These are phyloP conservation scores for Steccherinum ochraceum DNA, from an alignment of 768 basidiomycete genomes.

Conservation along the genomic window DNA sequence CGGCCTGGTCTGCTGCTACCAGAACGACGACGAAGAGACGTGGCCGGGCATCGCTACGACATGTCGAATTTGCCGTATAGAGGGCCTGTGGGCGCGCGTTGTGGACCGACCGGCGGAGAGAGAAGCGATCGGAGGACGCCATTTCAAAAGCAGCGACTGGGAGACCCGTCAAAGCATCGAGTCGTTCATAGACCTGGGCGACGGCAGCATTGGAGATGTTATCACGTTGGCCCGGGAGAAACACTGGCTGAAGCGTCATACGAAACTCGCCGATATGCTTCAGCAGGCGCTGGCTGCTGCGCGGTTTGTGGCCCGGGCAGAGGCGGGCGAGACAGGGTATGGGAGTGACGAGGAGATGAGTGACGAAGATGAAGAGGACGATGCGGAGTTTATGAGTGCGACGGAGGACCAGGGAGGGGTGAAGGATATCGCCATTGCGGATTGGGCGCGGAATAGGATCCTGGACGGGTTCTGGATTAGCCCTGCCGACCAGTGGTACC, in stretches of 20 bases:
- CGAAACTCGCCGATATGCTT: constrained; percentile 61
- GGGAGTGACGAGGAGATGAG: constrained; percentile 27
- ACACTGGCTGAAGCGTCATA: constrained; percentile 59
- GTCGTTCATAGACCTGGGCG: constrained; percentile 67
- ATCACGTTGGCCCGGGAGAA: constrained; percentile 60
- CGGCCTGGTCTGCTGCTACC: constrained; percentile 40
- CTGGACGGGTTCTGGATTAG: constrained; percentile 73
- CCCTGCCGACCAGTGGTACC: constrained; percentile 67
- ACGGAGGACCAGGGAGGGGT: constrained; percentile 42
- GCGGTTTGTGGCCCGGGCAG: constrained; percentile 33
- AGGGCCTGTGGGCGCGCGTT: constrained; percentile 62
- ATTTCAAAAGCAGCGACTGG: constrained; percentile 42
- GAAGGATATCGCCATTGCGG: constrained; percentile 52
- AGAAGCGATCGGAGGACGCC: constrained; percentile 49
- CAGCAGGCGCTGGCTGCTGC: constrained; percentile 61
- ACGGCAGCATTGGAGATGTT: constrained; percentile 61
- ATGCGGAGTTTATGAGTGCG: constrained; percentile 35
- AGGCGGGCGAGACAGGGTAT: constrained; percentile 29
- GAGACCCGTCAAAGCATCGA: constrained; percentile 63
- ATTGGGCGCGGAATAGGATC: constrained; percentile 67
- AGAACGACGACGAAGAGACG: constrained; percentile 68
- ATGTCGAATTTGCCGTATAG: constrained; percentile 58
- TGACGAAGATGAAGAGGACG: constrained; percentile 38
- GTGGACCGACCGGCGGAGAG: constrained; percentile 40
- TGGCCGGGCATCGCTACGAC: constrained; percentile 64